phyloP scores from a whole-genome alignment of 805 yeast species.

The Hanseniaspora lindneri region DNA sequence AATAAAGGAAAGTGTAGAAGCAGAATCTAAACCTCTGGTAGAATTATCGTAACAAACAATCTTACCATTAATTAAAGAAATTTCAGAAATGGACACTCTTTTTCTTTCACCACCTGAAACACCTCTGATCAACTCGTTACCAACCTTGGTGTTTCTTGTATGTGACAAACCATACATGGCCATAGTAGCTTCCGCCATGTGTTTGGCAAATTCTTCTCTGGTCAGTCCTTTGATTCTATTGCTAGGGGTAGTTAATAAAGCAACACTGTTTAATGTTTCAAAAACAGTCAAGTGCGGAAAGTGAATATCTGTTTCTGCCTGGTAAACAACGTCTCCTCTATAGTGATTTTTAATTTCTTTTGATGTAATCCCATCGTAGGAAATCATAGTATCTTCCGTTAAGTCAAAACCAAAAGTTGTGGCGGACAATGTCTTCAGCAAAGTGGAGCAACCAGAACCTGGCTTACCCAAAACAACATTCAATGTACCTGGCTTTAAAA shows the following conservation, averaged over 20 bases:
- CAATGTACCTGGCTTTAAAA: conserved; percentile 50
- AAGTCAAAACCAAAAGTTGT: conserved; percentile 50
- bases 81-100: conserved; percentile 75
- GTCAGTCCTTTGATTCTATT: conserved; percentile 49
- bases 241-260: conserved; percentile 48
- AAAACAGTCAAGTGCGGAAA: conserved; percentile 59
- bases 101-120: conserved; percentile 81
- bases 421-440: conserved; percentile 48
- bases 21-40: conserved; percentile 75
- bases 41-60: conserved; percentile 71
- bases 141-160: conserved; percentile 49
- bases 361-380: conserved; percentile 46
- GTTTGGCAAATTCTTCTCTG: conserved; percentile 44
- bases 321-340: conserved; percentile 59
- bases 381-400: conserved; percentile 35
- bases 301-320: conserved; percentile 57
- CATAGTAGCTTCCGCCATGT: conserved; percentile 42
- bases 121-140: conserved; percentile 53
- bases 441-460: conserved; percentile 67
- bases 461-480: conserved; percentile 68
- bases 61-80: conserved; percentile 50
- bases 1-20: conserved; percentile 68
- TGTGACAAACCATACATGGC: conserved; percentile 51
- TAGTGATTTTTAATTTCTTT: conserved; percentile 40
- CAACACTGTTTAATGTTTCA: conserved; percentile 52